Evolutionary conservation across 2,329 filamentous ascomycete species (phyloP).

Genomic region (Trichoderma arundinaceum): DNA sequence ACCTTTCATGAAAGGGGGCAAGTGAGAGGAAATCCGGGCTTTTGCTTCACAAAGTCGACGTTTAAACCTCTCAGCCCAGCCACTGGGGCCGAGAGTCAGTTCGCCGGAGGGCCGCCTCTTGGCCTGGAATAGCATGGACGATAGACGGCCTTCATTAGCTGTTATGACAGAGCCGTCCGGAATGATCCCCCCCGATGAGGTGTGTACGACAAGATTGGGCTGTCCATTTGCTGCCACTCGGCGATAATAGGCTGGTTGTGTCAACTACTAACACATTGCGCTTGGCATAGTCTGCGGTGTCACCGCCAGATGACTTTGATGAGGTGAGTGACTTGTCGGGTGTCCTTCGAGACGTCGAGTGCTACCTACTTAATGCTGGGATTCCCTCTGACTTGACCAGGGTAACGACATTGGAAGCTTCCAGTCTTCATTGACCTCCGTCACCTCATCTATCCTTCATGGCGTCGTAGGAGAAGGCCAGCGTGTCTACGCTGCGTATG

Average conservation of each 20-base stretch:
- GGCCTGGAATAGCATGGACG: conserved; percentile 14
- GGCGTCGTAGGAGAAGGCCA: conserved; percentile 41
- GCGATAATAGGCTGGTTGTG: not conserved
- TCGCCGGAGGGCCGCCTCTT: conserved; percentile 18
- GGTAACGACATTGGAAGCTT: conserved; percentile 34
- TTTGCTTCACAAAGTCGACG: not conserved
- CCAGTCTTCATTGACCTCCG: conserved; percentile 40
- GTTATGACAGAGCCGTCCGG: conserved; percentile 30
- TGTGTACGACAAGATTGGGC: conserved; percentile 19
- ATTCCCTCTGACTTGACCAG: conserved; percentile 40
- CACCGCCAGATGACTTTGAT: conserved; percentile 41
- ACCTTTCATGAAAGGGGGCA: not conserved
- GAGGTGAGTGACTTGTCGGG: conserved; percentile 18
- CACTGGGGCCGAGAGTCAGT: conserved; percentile 3
- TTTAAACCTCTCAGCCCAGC: not conserved
- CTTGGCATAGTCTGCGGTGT: conserved; percentile 29
- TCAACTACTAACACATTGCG: conserved; percentile 22
- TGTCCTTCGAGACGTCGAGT: not conserved
- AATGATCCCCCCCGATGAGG: conserved; percentile 31
- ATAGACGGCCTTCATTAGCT: conserved; percentile 17
- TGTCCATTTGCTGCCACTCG: not conserved
- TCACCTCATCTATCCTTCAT: conserved; percentile 40
- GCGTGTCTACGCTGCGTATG: conserved; percentile 43
- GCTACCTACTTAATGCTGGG: conserved; percentile 9
- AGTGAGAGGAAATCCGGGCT: conserved; percentile 1